These are phyloP conservation scores for Melocanna baccifera DNA, from an alignment of 176 grass and related monocot genomes.

Conservation along the genomic window DNA sequence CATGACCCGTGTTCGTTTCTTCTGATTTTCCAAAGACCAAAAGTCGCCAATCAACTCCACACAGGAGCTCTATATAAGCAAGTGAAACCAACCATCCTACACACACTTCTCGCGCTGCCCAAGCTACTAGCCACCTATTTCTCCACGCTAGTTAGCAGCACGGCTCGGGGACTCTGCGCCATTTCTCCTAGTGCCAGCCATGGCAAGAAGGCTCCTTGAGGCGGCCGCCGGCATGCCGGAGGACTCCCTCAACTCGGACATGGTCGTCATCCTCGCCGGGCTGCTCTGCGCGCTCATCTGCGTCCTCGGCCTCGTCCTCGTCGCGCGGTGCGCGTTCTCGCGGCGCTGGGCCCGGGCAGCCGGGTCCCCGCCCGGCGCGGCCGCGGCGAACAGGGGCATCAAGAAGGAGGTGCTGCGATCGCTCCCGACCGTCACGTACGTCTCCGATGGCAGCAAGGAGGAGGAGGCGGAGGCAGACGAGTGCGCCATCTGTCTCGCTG, in stretches of 20 bases:
- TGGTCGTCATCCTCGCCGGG: constrained; percentile 55
- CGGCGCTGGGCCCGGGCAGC: constrained; percentile 15
- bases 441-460: constrained; percentile 21
- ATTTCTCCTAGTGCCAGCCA: not conserved
- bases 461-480: constrained; percentile 26
- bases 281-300: constrained; percentile 60
- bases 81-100: not conserved
- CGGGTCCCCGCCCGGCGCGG: not conserved
- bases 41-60: not conserved
- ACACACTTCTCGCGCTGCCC: constrained; percentile 26
- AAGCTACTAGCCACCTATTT: not conserved
- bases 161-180: not conserved
- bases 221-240: not conserved
- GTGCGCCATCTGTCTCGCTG: constrained; percentile 71
- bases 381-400: constrained; percentile 40
- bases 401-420: constrained; percentile 59
- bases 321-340: constrained; percentile 55
- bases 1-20: not conserved
- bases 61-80: constrained; percentile 34
- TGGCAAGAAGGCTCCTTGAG: constrained; percentile 46
- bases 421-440: constrained; percentile 46
- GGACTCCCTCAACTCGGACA: constrained; percentile 44
- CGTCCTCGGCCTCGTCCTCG: constrained; percentile 62
- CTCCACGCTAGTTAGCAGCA: not conserved
- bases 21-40: constrained; percentile 9